A percentile compares a stretch with the other conserved stretches of the same genome.
phyloP scores from a whole-genome alignment of 2,329 filamentous ascomycete genomes.

The Epichloe typhina region DNA sequence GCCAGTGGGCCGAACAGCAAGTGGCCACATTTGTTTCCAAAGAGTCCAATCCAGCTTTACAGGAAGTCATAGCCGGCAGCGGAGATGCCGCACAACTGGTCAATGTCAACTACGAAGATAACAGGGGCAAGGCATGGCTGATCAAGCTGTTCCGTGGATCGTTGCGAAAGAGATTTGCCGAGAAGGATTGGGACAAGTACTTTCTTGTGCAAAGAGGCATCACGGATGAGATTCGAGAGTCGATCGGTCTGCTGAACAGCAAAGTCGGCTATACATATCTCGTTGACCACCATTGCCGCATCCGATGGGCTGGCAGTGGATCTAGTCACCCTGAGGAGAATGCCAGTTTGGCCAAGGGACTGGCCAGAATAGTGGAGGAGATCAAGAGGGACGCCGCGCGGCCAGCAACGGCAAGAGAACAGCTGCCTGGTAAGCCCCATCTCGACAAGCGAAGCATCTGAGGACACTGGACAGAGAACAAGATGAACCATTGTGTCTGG shows the following conservation, averaged over 20 bases:
- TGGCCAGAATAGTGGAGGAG: conserved; percentile 50
- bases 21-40: conserved; percentile 55
- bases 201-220: conserved; percentile 47
- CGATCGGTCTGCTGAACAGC: conserved; percentile 63
- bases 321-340: conserved; percentile 51
- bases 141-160: conserved; percentile 42
- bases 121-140: conserved; percentile 50
- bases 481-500: not conserved
- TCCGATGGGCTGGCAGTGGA: conserved; percentile 87
- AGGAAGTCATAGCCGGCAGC: conserved; percentile 42
- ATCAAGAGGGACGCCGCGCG: conserved; percentile 25
- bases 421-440: conserved; percentile 18
- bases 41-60: conserved; percentile 55
- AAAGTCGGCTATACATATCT: conserved; percentile 93
- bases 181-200: conserved; percentile 45
- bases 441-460: conserved; percentile 14
- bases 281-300: conserved; percentile 73
- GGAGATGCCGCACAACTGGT: conserved; percentile 55
- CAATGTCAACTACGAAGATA: conserved; percentile 82
- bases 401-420: conserved; percentile 21
- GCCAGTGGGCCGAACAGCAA: conserved; percentile 23
- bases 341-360: conserved; percentile 50
- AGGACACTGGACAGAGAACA: not conserved
- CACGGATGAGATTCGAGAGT: conserved; percentile 47
- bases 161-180: conserved; percentile 34